Base-by-base conservation (phyloP, 2,329 filamentous ascomycete genomes). In the Lasiodiplodia theobromae region DNA sequence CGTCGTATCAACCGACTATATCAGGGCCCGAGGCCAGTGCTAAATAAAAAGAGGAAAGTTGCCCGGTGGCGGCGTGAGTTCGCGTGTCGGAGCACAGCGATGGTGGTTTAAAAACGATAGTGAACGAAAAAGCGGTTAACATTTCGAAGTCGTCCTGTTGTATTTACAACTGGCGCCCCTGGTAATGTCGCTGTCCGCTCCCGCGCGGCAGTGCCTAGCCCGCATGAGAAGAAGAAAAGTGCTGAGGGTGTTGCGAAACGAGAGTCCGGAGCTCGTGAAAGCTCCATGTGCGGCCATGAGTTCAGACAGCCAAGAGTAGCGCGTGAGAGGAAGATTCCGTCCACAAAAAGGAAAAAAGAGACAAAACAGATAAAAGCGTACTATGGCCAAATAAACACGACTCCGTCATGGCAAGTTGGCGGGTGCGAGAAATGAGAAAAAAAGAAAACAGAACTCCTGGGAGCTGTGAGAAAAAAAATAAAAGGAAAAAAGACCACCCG, bases 381-480 rank as follows among this genome's bases (percentile, higher is more conserved):
- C 63, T 66, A 66, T 66, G 31, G 63, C 63, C 63, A 66, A 68
- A 68, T 60, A 53, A n/a, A 60, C 66, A 58, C 66, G 28, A 60
- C 63, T 54, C 56, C 66, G 66, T 62, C 66, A 63, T 62, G 47
- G 56, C 66, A 68, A 67, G 47, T 47, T 52, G 53, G 52, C 65
- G 65, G 56, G 66, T 64, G 44, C 56, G 56, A 62, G 56, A 62
- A 53, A 51, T 23, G n/a, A 47, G 44, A 47, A 49, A 62, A 4
- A 37, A 4, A 37, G 12, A 40, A 66, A 67, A 38, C 53, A 28
- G 18, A 58, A 52, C 65, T 62, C 66, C 66, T 54, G n/a, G 44
- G 53, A 60, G 31, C 11, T n/a, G 44, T 21, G 44, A 11, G 8
- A 21, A 47, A 11, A n/a, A 47, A 47, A 10, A 21, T 10, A n/a